Base-by-base conservation (phyloP, 345 rosid species). In the Sonneratia caseolaris region DNA sequence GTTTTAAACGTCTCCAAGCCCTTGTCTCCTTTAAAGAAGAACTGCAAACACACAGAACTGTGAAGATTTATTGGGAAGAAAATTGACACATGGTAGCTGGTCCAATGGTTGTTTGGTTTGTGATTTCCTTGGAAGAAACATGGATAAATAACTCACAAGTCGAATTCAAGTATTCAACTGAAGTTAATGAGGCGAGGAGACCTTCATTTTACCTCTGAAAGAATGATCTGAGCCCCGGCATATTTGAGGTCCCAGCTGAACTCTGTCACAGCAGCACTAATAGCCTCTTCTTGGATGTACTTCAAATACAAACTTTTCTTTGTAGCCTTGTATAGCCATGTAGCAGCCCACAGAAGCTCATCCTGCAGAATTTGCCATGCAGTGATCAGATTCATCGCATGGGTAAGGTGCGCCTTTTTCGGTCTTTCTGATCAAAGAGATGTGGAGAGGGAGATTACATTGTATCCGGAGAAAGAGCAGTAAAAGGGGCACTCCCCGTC, bases 401-500 rank as follows among this genome's bases (percentile, higher is more conserved):
- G 32, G 32, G 32, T 27, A 27, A 27, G 32, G 32, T 27, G 32
- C 32, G 32, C 45, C 45, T 42, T 42, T 42, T 42, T 42, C 32
- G 1, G 32, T 42, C 45, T 42, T 42, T 9, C 10, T 42, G 45
- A 42, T 42, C 45, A 42, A 42, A 42, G 5, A 9, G 45, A 40
- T 68, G 1, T 9, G 51, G 72, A 64, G 64, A 67, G 66, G 53
- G 36, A 9, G 16, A 24, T 76, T 86, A 94, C 98, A 27, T 91
- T 79, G 78, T 86, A 94, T 79, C 98, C 98, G 5, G 96, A 88
- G 86, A 61, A 81, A 40, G 98, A 94, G 85, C 98, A 94, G 73
- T 94, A 91, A 80, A 90, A 94, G 55, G 98, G 98, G 80, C 97
- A 94, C 83, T 89, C 98, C 79, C 98, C 97, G 57, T 90, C 96